A percentile compares a stretch with the other conserved stretches of the same genome.
Evolutionary conservation across 2,329 filamentous ascomycete species (phyloP).

Genomic region (Tolypocladium album): DNA sequence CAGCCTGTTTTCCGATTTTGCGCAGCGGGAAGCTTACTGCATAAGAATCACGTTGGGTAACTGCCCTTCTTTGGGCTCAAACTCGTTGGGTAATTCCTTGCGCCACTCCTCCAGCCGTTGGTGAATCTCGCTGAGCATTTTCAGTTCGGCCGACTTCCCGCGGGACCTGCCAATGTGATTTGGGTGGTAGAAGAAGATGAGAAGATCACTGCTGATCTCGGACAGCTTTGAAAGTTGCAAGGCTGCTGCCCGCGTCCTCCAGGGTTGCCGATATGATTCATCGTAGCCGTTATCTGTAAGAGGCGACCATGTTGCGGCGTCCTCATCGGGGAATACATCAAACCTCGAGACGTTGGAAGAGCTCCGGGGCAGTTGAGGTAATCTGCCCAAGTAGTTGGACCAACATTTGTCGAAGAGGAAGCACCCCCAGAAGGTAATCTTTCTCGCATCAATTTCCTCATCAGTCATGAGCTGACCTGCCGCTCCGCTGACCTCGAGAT

Average conservation of each 20-base stretch:
- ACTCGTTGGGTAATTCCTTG: conserved; percentile 68
- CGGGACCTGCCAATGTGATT: conserved; percentile 49
- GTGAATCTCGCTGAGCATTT: conserved; percentile 86
- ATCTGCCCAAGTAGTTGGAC: conserved; percentile 90
- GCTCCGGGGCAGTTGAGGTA: conserved; percentile 73
- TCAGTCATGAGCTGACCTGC: conserved; percentile 56
- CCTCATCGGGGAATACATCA: conserved; percentile 83
- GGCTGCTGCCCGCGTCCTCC: conserved; percentile 70
- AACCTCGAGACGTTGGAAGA: conserved; percentile 80
- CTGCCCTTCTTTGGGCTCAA: conserved; percentile 83
- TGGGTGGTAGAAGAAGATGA: conserved; percentile 87
- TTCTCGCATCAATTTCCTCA: conserved; percentile 76
- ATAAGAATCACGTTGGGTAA: conserved; percentile 68
- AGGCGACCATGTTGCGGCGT: conserved; percentile 75
- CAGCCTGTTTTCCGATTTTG: not conserved
- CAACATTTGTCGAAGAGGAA: conserved; percentile 98
- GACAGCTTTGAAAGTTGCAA: conserved; percentile 75
- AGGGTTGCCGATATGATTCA: conserved; percentile 63
- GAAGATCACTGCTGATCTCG: conserved; percentile 86
- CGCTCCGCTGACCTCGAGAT: conserved; percentile 66
- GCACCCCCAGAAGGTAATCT: conserved; percentile 95
- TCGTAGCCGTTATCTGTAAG: conserved; percentile 78
- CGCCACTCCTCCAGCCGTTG: conserved; percentile 85
- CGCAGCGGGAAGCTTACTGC: conserved; percentile 56
- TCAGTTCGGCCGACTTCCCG: conserved; percentile 75